These are phyloP conservation scores for Arthrobotrys sinensis DNA, from an alignment of 2,329 filamentous ascomycete species.

Conservation along the genomic window DNA sequence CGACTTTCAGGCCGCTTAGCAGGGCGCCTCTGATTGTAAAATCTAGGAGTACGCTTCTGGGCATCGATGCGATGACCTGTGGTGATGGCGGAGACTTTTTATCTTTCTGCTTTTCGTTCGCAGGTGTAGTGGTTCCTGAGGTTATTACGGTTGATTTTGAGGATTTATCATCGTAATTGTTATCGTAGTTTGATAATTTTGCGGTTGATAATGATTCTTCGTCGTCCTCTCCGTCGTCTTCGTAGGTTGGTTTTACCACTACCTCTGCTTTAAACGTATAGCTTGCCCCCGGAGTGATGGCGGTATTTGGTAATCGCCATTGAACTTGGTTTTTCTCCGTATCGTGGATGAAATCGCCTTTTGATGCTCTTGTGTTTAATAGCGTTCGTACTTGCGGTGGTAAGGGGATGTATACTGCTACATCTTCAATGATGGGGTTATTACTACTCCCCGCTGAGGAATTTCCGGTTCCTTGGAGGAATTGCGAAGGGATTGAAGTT, in stretches of 20 bases:
- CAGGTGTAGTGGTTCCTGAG: constrained; percentile 61
- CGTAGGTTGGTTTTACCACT: constrained; percentile 64
- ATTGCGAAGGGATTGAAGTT: constrained; percentile 67
- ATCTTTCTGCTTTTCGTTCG: constrained; percentile 67
- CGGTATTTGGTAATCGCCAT: constrained; percentile 63
- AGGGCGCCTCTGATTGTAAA: constrained; percentile 80
- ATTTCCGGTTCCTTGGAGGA: constrained; percentile 67
- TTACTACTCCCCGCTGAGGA: constrained; percentile 58
- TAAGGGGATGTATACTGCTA: constrained; percentile 63
- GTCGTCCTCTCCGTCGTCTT: constrained; percentile 68
- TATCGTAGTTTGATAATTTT: constrained; percentile 64
- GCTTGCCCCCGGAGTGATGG: constrained; percentile 53
- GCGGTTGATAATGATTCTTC: constrained; percentile 70
- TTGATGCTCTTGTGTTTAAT: constrained; percentile 61
- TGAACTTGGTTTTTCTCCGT: constrained; percentile 60
- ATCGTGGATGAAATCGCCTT: constrained; percentile 64
- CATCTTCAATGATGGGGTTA: constrained; percentile 63
- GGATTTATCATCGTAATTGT: constrained; percentile 53
- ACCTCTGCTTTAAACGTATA: constrained; percentile 64
- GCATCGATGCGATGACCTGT: constrained; percentile 84
- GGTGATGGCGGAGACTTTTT: constrained; percentile 68
- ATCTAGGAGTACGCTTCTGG: constrained; percentile 81
- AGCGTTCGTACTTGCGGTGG: constrained; percentile 63
- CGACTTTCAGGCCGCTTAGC: constrained; percentile 77
- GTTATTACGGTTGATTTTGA: neutral